Evolutionary conservation across 2,329 filamentous ascomycete species (phyloP), one percentile per base, ranked within the genome.

Genomic region (Nemania bipapillata): DNA sequence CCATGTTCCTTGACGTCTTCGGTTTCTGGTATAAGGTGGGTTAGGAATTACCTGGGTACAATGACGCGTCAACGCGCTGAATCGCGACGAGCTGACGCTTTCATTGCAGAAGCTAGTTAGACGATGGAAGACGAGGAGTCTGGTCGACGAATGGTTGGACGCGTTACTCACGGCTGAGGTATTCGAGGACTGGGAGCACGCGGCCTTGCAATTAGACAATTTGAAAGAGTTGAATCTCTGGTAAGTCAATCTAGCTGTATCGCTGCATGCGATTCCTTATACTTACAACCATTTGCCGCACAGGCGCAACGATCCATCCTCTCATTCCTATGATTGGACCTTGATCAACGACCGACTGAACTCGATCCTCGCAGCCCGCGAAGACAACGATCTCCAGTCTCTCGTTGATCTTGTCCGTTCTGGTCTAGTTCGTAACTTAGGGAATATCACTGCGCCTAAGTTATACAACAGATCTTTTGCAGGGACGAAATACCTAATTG

Each of bases 401-500:
- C 84, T 97, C 7, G 89, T 94, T 68, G 94, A 94, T 76, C 86
- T 96, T 20, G 85, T 97, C 45, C 90, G 93, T 28, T 93, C 92
- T 15, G 93, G 89, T 2, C 84, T 91, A 20, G 87, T 97, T 32
- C 89, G 94, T 40, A 97, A 97, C 76, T 84, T 97, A n/a, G 94
- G 93, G 66, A 96, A 97, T 78, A 96, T 97, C 74, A 93, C 92
- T 0, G 88, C 91, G 1, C 89, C 92, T 1, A 90, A 90, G 70
- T 84, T 97, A 0, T 97, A 94, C 82, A 94, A 94, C 75, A 87
- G 91, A 66, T 91, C 93, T 12, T 96, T 96, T 77, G 91, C 92
- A 1, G 94, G 94, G 17, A 97, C 94, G 0, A 97, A 97, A 79
- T 87, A 92, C 61, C 82, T 97, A 55, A 96, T 97, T 70, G 94